Evolutionary conservation across 345 rosid genomes (phyloP).

Genomic region (Boechera retrofracta): DNA sequence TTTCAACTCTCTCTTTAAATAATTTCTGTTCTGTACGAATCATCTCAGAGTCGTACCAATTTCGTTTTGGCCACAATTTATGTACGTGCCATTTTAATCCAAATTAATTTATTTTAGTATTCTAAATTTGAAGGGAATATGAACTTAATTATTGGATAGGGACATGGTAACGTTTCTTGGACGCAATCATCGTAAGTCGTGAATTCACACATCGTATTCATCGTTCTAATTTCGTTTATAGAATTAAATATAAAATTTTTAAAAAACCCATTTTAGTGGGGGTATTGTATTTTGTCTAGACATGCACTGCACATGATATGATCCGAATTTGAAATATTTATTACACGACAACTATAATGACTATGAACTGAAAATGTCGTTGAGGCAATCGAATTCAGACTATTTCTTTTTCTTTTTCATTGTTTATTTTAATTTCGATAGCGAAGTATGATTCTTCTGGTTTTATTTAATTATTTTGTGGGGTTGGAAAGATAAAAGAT

Average conservation of each 20-base stretch:
- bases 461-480: background rate
- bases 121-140: background rate
- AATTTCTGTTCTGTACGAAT: conserved; percentile 11
- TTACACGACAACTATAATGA: conserved; percentile 44
- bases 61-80: conserved; percentile 23
- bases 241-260: background rate
- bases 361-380: conserved; percentile 45
- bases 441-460: conserved; percentile 35
- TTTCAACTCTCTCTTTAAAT: conserved; percentile 8
- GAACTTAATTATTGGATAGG: conserved; percentile 35
- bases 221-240: conserved; percentile 34
- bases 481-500: conserved; percentile 32
- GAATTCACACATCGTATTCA: conserved; percentile 46
- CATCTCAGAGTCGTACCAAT: conserved; percentile 35
- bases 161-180: conserved; percentile 47
- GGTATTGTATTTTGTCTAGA: conserved; percentile 32
- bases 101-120: background rate
- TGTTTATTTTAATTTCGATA: conserved; percentile 22
- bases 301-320: conserved; percentile 46
- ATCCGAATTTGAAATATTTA: conserved; percentile 33
- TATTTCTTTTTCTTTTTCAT: background rate
- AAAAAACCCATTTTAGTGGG: conserved; percentile 21
- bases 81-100: conserved; percentile 13
- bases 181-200: conserved; percentile 48
- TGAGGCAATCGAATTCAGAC: conserved; percentile 40